Base-by-base conservation (phyloP, 192 early-diverging fungal species). In the Coemansia sp. region DNA sequence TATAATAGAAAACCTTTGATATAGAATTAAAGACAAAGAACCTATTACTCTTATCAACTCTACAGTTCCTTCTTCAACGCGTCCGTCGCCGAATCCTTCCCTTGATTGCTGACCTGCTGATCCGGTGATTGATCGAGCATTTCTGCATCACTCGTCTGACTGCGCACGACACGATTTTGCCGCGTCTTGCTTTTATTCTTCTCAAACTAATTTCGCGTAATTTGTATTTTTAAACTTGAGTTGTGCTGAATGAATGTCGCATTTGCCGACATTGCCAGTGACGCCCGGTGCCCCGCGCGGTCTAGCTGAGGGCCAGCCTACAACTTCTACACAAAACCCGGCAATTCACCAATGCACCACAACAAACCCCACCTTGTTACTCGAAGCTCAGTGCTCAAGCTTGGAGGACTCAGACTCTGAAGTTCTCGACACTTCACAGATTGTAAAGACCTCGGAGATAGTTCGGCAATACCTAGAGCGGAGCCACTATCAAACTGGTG, bases 331-430 rank as follows among this genome's bases (percentile, higher is more conserved):
- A 34, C 31, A 36, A 16, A 18, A 4, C 13, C 29, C 53, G 11
- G 5, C 53, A 57, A 57, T 57, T 34, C 57, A 60, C 31, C 13
- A 33, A 60, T n/a, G 29, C 6, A 18, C 49, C 9, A 22, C 49
- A 3, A 22, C 57, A 18, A 60, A 60, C 18, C 18, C 31, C 57
- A 60, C 33, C 7, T 8, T 60, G 13, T 58, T 58, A 8, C 33
- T 29, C 16, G 53, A 5, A 16, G 53, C 53, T 27, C 11, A 29
- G 13, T 27, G 53, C 53, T 31, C 53, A 16, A 29, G 27, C 13
- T 31, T 16, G 13, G 57, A 60, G 13, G 57, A 34, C 57, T 64
- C 20, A 2, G 78, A 71, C 43, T 74, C 78, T 5, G 78, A 79
- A 2, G 27, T 29, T 0, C 38, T 79, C 16, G 69, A 79, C 39